These are phyloP conservation scores for Krasilnikovozyma curviuscula DNA, from an alignment of 768 basidiomycete species.

Conservation along the genomic window DNA sequence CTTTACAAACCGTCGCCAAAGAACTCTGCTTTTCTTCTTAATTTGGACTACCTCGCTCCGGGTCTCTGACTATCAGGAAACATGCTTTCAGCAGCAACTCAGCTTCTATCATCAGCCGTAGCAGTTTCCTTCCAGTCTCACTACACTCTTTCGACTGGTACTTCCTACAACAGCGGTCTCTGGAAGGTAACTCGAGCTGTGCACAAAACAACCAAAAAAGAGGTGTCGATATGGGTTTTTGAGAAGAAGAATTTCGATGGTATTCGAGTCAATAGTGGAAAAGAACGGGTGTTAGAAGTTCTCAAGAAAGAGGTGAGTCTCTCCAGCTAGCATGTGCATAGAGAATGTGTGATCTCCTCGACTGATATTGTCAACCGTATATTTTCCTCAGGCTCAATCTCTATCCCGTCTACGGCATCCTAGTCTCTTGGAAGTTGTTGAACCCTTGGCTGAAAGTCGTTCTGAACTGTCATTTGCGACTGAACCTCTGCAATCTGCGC, in stretches of 20 bases:
- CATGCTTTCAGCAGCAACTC: too few relatives aligned
- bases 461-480: conserved; percentile 75
- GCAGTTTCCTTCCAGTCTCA: too few relatives aligned
- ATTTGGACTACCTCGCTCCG: too few relatives aligned
- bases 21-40: too few relatives aligned
- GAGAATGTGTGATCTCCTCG: not conserved
- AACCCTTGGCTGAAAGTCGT: conserved; percentile 84
- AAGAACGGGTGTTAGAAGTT: conserved; percentile 59
- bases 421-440: conserved; percentile 89
- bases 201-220: conserved; percentile 77
- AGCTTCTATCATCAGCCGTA: too few relatives aligned
- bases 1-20: too few relatives aligned
- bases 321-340: too few relatives aligned
- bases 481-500: conserved; percentile 65
- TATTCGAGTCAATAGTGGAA: conserved; percentile 32
- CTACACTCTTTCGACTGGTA: too few relatives aligned
- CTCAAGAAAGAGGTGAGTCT: conserved; percentile 60
- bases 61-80: too few relatives aligned
- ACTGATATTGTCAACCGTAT: not conserved
- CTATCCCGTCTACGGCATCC: conserved; percentile 76
- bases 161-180: too few relatives aligned
- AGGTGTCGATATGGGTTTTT: conserved; percentile 78
- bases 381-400: conserved; percentile 47
- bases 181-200: conserved; percentile 76
- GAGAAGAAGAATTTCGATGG: conserved; percentile 58